These are phyloP conservation scores for Penicillium flavigenum DNA, from an alignment of 495 filamentous ascomycete species.

Conservation along the genomic window DNA sequence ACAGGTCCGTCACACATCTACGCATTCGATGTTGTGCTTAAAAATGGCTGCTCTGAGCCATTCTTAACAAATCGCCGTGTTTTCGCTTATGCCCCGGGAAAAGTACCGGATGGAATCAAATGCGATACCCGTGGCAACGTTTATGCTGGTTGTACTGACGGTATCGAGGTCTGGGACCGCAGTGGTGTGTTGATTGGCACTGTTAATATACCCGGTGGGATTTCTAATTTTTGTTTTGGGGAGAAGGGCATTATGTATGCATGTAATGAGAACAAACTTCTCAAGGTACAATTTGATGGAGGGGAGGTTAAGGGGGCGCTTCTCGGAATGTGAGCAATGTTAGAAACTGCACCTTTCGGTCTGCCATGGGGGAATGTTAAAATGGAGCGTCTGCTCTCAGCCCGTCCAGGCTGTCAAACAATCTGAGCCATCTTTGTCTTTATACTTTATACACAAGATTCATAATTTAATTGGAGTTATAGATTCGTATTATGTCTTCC, in stretches of 20 bases:
- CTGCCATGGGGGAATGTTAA: no score
- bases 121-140: conserved; percentile 59
- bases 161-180: conserved; percentile 60
- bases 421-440: no score
- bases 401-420: no score
- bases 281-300: no score
- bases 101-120: conserved; percentile 62
- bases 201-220: conserved; percentile 44
- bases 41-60: conserved; percentile 21
- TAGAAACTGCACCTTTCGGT: no score
- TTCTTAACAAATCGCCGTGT: conserved; percentile 53
- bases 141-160: conserved; percentile 60
- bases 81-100: conserved; percentile 57
- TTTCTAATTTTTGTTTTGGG: conserved; percentile 49
- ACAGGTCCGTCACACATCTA: conserved; percentile 19
- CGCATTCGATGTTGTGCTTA: conserved; percentile 27
- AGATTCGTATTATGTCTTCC: no score
- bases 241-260: conserved; percentile 43
- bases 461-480: no score
- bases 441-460: no score
- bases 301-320: no score
- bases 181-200: conserved; percentile 55
- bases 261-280: conserved; percentile 42
- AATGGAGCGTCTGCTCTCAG: no score
- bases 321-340: no score